Conservation (phyloP, 768 basidiomycete genomes). For the Pulveroboletus sp. region DNA sequence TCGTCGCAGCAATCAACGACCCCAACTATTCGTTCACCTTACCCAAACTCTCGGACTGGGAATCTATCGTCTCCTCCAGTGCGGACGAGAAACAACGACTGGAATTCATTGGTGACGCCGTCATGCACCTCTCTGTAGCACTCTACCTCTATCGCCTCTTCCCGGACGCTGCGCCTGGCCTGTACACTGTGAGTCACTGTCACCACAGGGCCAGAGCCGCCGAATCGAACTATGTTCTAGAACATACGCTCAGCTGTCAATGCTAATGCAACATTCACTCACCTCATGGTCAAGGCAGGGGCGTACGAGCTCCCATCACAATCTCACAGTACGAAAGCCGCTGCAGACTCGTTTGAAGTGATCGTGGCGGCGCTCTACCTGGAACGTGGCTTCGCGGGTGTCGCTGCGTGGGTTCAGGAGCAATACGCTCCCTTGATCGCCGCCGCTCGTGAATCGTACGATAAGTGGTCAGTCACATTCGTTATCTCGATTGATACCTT, state of each 20-base stretch:
- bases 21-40: slow-evolving; percentile 25
- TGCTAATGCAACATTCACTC: slow-evolving; percentile 37
- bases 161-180: slow-evolving; percentile 31
- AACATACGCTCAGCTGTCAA: slow-evolving; percentile 24
- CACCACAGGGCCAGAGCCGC: background rate
- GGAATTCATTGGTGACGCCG: slow-evolving; percentile 47
- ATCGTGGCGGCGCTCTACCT: slow-evolving; percentile 42
- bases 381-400: slow-evolving; percentile 36
- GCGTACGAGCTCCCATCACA: slow-evolving; percentile 18
- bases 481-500: background rate
- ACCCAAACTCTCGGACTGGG: slow-evolving; percentile 28
- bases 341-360: slow-evolving; percentile 46
- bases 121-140: slow-evolving; percentile 42
- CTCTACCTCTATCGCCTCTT: slow-evolving; percentile 35
- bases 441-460: slow-evolving; percentile 28
- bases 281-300: slow-evolving; percentile 36
- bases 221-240: slow-evolving; percentile 5
- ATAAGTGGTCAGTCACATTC: slow-evolving; percentile 20
- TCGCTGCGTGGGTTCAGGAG: slow-evolving; percentile 37
- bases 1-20: slow-evolving; percentile 28
- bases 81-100: slow-evolving; percentile 36
- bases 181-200: slow-evolving; percentile 34
- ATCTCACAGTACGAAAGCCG: slow-evolving; percentile 33
- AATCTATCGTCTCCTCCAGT: slow-evolving; percentile 25
- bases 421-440: slow-evolving; percentile 38